phyloP scores from a whole-genome alignment of 2,329 filamentous ascomycete species.

The Trichoderma brevicompactum region DNA sequence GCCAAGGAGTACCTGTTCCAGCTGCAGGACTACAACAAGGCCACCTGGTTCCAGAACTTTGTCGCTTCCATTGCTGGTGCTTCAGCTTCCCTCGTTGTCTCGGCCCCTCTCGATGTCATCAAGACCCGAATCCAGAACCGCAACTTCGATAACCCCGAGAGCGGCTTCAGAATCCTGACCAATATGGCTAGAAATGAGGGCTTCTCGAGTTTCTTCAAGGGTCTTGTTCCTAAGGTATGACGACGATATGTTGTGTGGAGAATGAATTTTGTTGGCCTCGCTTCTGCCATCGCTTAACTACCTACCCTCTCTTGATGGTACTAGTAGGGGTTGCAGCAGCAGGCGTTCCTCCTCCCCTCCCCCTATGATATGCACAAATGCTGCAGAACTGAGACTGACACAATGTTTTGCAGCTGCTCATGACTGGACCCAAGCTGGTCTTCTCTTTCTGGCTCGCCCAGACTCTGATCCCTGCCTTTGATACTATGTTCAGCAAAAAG shows the following conservation, averaged over 20 bases:
- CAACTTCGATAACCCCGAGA: slow-evolving; percentile 98
- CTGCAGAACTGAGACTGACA: slow-evolving; percentile 31
- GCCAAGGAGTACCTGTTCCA: slow-evolving; percentile 95
- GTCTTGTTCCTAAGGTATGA: slow-evolving; percentile 82
- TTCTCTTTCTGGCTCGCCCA: slow-evolving; percentile 99
- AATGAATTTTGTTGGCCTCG: background rate
- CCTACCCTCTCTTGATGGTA: slow-evolving; percentile 5
- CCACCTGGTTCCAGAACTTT: slow-evolving; percentile 95
- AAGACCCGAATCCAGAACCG: slow-evolving; percentile 98
- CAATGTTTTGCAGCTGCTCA: slow-evolving; percentile 67
- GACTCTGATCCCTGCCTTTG: slow-evolving; percentile 94
- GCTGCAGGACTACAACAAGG: slow-evolving; percentile 92
- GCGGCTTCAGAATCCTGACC: slow-evolving; percentile 85
- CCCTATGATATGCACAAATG: background rate
- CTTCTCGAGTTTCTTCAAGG: slow-evolving; percentile 91
- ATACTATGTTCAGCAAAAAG: slow-evolving; percentile 39
- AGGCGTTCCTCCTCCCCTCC: background rate
- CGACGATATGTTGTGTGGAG: background rate
- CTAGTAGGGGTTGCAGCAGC: background rate
- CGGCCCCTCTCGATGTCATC: slow-evolving; percentile 95
- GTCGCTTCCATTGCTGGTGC: slow-evolving; percentile 94
- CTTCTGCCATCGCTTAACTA: slow-evolving; percentile 1
- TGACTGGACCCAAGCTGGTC: slow-evolving; percentile 98
- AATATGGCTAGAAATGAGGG: slow-evolving; percentile 96
- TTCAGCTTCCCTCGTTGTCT: slow-evolving; percentile 91